Evolutionary conservation across 768 basidiomycete species (phyloP), one percentile per base, ranked within the genome.

Genomic region (Hygrophorus pudorinus): DNA sequence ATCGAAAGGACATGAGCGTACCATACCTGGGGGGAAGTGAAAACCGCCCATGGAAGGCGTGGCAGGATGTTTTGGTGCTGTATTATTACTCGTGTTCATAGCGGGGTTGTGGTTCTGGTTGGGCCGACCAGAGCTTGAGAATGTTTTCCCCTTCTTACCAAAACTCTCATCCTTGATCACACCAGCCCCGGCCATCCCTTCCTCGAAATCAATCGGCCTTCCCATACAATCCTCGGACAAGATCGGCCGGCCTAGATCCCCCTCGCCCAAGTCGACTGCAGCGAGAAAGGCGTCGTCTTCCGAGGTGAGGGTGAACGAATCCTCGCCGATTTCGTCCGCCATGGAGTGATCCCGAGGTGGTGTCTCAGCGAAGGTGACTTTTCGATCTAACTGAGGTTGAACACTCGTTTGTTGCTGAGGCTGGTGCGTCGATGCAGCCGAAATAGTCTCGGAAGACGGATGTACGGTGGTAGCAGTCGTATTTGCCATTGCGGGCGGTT

Each of bases 251-350:
- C 70, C 72, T 0, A 71, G 50, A 47, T 73, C 72, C 29, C 63
- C 65, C 14, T 72, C 72, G 1, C 65, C 69, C 10, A 77, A 57
- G 46, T 78, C 78, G 17, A 79, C 66, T 8, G 67, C 59, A 14
- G 81, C 80, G 29, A 80, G 63, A 52, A 84, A 72, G 1, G 70
- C 77, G 42, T 78, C 82, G 42, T 85, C 84, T 32, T 87, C 80
- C 1, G 80, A 81, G 45, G 66, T 64, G 50, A 78, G 72, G 9
- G 66, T 65, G 49, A 72, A 79, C 0, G 68, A 70, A 3, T 70
- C 70, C 30, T 65, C 60, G 9, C 43, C 52, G 29, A 48, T 38
- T 20, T 42, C 38, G n/a, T 54, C 46, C 2, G 35, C 50, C 13
- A 41, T 27, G 21, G 43, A 17, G 8, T 36, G 37, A 28, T 28